A percentile compares a stretch with the other conserved stretches of the same genome.
These are phyloP conservation scores for Solanum gandarillasii DNA, from an alignment of 257 asterid genomes.

Conservation along the genomic window DNA sequence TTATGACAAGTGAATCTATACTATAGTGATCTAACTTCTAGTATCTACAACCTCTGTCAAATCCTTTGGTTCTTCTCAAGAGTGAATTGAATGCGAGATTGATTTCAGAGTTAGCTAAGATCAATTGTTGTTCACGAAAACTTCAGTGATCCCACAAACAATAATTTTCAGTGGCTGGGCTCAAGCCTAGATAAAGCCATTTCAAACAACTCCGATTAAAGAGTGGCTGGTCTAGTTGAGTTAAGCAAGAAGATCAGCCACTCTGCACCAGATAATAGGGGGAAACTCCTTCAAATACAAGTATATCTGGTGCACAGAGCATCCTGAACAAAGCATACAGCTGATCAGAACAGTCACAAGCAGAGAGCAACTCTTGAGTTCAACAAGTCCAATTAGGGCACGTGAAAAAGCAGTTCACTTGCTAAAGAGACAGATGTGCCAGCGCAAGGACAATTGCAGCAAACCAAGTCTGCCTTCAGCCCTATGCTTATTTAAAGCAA, in stretches of 20 bases:
- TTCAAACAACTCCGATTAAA: not conserved
- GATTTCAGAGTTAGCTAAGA: not conserved
- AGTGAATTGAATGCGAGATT: not conserved
- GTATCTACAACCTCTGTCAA: not conserved
- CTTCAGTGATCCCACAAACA: not conserved
- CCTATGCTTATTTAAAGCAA: not conserved
- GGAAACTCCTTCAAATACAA: not conserved
- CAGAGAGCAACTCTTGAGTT: not conserved
- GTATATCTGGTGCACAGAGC: not conserved
- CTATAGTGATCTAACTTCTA: not conserved
- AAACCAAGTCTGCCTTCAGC: not conserved
- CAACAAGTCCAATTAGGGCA: not conserved
- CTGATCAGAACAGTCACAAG: not conserved
- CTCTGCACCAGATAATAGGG: not conserved
- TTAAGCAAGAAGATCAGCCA: not conserved
- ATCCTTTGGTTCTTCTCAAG: not conserved
- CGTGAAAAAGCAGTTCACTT: not conserved
- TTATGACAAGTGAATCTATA: not conserved
- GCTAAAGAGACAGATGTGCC: not conserved
- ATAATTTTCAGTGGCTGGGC: not conserved
- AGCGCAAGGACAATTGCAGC: not conserved
- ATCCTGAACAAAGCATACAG: not conserved
- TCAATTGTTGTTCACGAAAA: not conserved
- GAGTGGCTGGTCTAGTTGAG: not conserved
- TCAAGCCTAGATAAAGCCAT: not conserved